Base-by-base conservation (phyloP, 2,329 filamentous ascomycete genomes). In the Ceratocystis smalleyi region DNA sequence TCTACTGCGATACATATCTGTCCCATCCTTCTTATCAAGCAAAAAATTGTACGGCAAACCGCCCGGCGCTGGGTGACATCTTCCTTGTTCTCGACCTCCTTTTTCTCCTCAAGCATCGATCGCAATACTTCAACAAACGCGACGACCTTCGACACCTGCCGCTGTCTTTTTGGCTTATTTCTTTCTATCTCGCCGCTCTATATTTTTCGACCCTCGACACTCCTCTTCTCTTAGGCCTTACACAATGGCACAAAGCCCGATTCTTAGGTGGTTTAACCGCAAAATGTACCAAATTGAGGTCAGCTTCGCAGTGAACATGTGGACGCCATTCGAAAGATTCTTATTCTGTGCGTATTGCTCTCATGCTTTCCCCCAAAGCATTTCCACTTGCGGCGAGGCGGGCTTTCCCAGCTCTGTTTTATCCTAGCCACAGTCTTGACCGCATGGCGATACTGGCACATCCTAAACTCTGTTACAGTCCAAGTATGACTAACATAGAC, bases 201-300 rank as follows among this genome's bases (percentile, higher is more conserved):
- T 40, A 40, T 40, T 40, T 4, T 40, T 12, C 15, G 8, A 7
- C 17, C 10, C 24, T 35, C 54, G 30, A 57, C 27, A 35, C 15
- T 12, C 15, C 32, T 15, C 40, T 30, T 4, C 6, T 43, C 15
- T 24, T 3, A 12, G 27, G n/a, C 19, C 30, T 35, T 49, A 47
- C 47, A 64, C 59, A 15, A 66, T 66, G 65, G 62, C 65, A 62
- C 65, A 66, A 62, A 66, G 65, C 51, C 62, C 65, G 49, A 24
- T 64, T 51, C 59, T 66, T 30, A 66, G 64, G 74, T 96, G 91
- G 90, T 81, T 97, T 69, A 86, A 91, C 75, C 83, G 91, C 75
- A 99, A 99, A 81, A 86, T 91, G 74, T 96, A 97, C 79, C 94
- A 97, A 79, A 91, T 97, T 74, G 94, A 99, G 78, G 92, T 97